Evolutionary conservation across 495 filamentous ascomycete species (phyloP).

Genomic region (Annulohypoxylon nitens): DNA sequence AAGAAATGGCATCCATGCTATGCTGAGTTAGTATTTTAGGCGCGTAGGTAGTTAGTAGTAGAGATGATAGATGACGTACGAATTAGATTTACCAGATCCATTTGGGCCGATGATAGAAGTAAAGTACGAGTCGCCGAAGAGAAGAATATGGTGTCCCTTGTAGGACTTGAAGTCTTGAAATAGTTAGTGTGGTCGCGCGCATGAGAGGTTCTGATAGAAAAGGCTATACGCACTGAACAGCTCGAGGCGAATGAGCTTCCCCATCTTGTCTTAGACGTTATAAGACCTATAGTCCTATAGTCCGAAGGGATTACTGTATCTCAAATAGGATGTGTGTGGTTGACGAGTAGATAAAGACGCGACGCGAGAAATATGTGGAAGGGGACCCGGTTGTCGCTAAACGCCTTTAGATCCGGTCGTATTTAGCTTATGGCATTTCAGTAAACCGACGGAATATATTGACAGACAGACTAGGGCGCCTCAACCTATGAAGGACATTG

Average conservation of each 20-base stretch:
- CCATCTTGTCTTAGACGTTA: conserved; percentile 57
- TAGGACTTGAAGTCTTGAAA: conserved; percentile 97
- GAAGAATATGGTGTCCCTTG: conserved; percentile 90
- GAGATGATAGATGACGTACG: conserved; percentile 68
- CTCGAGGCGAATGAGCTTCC: conserved; percentile 95
- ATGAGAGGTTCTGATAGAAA: conserved; percentile 8
- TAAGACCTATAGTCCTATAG: conserved; percentile 17
- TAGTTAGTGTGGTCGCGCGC: conserved; percentile 46
- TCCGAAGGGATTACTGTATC: neutral
- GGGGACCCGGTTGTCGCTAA: conserved; percentile 35
- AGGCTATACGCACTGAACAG: conserved; percentile 79
- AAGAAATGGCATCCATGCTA: conserved; percentile 99
- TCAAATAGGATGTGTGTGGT: neutral
- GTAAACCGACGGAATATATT: neutral
- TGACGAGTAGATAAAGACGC: conserved; percentile 31
- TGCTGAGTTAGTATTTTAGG: conserved; percentile 16
- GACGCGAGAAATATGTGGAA: conserved; percentile 47
- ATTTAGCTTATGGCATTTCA: conserved; percentile 43
- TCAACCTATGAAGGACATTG: conserved; percentile 15
- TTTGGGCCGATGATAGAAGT: conserved; percentile 99
- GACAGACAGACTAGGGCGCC: conserved; percentile 8
- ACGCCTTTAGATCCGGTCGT: conserved; percentile 25
- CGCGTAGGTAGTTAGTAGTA: neutral
- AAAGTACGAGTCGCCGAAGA: conserved; percentile 99
- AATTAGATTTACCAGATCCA: conserved; percentile 99